Evolutionary conservation across 2,329 filamentous ascomycete genomes (phyloP).

Genomic region (Sporothrix brunneoviolacea): DNA sequence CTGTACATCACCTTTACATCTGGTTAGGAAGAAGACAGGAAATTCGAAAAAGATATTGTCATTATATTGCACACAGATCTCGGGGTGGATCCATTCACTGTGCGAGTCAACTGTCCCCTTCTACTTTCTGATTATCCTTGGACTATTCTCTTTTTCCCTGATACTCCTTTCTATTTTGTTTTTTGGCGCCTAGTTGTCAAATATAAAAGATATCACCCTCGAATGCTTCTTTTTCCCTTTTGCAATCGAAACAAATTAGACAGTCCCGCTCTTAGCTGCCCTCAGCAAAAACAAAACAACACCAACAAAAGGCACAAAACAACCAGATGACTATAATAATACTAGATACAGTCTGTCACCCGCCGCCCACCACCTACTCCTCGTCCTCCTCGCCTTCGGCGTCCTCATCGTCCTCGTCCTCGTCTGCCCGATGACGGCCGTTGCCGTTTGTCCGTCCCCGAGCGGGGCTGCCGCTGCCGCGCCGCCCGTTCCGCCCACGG

Average conservation of each 20-base stretch:
- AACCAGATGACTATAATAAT: neutral
- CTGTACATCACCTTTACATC: too few relatives aligned
- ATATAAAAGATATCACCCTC: too few relatives aligned
- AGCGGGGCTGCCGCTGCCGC: slow-evolving; percentile 16
- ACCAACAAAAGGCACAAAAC: neutral
- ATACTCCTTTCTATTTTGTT: neutral
- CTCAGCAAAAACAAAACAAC: neutral
- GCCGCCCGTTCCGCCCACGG: slow-evolving; percentile 16
- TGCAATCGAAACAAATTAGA: neutral
- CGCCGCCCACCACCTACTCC: too few relatives aligned
- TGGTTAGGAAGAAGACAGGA: too few relatives aligned
- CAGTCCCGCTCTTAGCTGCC: too few relatives aligned
- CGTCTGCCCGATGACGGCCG: slow-evolving; percentile 8
- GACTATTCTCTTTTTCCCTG: neutral
- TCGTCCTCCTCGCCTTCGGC: slow-evolving; percentile 43
- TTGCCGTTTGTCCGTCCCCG: slow-evolving; percentile 15
- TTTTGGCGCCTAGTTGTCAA: too few relatives aligned
- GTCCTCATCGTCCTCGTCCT: slow-evolving; percentile 29
- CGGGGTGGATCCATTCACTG: too few relatives aligned
- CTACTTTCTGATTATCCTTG: too few relatives aligned
- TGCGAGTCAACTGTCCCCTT: too few relatives aligned
- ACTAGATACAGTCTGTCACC: neutral
- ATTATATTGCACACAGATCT: too few relatives aligned
- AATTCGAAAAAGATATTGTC: too few relatives aligned
- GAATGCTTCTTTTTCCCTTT: neutral